phyloP scores from a whole-genome alignment of 345 rosid species.

The Excoecaria cochinchinensis region DNA sequence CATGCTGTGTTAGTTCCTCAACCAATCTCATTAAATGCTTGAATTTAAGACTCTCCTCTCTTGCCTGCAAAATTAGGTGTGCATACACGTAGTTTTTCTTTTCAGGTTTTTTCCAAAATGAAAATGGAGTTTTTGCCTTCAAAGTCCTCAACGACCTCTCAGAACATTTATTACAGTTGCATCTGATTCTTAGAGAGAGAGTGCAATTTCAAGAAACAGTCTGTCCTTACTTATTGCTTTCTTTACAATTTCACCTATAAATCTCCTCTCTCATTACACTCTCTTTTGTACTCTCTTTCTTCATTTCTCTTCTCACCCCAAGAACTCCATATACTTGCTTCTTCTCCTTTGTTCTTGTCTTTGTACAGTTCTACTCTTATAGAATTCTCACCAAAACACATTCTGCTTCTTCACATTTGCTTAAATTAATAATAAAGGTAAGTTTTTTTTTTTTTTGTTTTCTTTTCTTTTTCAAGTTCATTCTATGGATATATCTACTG shows the following conservation, averaged over 20 bases:
- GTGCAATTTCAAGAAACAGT: conserved; percentile 46
- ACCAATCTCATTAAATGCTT: conserved; percentile 77
- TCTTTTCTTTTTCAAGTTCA: no score
- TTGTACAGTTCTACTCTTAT: neutral
- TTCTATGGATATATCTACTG: conserved; percentile 62
- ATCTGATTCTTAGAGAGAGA: conserved; percentile 32
- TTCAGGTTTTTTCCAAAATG: conserved; percentile 3
- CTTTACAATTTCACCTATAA: conserved; percentile 46
- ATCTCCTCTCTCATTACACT: conserved; percentile 34
- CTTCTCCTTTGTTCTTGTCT: neutral
- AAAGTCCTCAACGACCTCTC: conserved; percentile 43
- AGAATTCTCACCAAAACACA: neutral
- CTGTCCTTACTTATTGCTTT: conserved; percentile 59
- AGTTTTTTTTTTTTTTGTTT: neutral
- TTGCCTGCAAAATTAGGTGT: conserved; percentile 66
- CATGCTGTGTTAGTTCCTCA: conserved; percentile 44
- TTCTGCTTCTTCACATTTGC: no score
- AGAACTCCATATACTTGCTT: neutral
- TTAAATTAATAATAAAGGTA: neutral
- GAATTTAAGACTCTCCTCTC: conserved; percentile 36
- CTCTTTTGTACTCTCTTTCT: conserved; percentile 18
- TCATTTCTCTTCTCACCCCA: neutral
- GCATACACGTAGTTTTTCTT: neutral
- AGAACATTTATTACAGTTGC: conserved; percentile 61
- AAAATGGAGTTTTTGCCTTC: conserved; percentile 14